phyloP scores from a whole-genome alignment of 2,329 filamentous ascomycete genomes.

The Phyllosticta citriasiana region DNA sequence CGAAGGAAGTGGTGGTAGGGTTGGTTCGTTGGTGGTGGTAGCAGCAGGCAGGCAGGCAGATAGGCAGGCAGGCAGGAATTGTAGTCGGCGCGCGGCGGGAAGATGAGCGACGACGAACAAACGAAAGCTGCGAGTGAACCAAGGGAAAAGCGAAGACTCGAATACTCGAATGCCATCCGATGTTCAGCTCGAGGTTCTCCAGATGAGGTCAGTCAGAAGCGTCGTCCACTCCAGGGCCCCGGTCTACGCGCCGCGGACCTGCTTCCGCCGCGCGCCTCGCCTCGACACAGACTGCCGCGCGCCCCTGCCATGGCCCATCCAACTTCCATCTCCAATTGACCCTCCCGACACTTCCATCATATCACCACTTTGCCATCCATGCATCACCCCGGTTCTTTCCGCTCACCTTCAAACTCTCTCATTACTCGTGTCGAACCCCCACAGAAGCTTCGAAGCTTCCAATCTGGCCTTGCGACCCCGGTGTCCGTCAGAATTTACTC shows the following conservation, averaged over 20 bases:
- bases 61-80: neutral
- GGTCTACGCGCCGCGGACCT: neutral
- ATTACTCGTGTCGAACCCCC: neutral
- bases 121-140: too few relatives aligned
- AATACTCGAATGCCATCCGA: too few relatives aligned
- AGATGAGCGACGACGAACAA: neutral
- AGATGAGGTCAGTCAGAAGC: neutral
- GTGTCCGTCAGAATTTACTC: neutral
- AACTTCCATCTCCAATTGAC: neutral
- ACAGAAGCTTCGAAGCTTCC: neutral
- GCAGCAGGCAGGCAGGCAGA: too few relatives aligned
- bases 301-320: neutral
- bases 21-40: too few relatives aligned
- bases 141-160: too few relatives aligned
- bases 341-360: neutral
- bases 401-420: neutral
- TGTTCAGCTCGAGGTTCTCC: too few relatives aligned
- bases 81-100: neutral
- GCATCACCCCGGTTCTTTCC: too few relatives aligned
- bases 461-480: neutral
- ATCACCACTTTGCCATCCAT: too few relatives aligned
- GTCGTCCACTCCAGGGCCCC: too few relatives aligned
- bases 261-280: neutral
- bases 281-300: neutral
- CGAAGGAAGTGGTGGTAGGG: too few relatives aligned